A percentile compares a stretch with the other conserved stretches of the same genome.
phyloP scores from a whole-genome alignment of 2,329 filamentous ascomycete genomes.

The Aspergillus thermomutatus region DNA sequence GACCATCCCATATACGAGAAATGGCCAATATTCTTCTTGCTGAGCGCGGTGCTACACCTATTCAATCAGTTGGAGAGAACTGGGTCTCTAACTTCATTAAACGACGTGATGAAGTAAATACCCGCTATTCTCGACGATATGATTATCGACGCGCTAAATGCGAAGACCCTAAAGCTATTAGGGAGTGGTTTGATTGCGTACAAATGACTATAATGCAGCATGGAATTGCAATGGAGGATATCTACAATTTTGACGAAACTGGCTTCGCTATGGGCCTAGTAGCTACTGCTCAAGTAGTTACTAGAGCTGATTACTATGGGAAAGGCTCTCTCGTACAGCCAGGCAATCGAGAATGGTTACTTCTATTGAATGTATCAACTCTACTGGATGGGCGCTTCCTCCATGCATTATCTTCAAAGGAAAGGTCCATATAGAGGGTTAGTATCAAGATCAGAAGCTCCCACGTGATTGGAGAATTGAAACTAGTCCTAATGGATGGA shows the following conservation, averaged over 20 bases:
- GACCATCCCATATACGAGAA: neutral
- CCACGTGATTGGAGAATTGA: too few relatives aligned
- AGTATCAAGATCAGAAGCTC: too few relatives aligned
- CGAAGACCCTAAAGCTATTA: constrained; percentile 3
- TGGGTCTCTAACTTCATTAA: constrained; percentile 7
- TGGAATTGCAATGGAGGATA: constrained; percentile 9
- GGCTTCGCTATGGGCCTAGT: constrained; percentile 12
- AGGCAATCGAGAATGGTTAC: constrained; percentile 16
- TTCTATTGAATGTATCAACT: constrained; percentile 2
- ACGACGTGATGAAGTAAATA: neutral
- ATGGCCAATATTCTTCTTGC: neutral
- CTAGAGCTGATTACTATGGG: neutral
- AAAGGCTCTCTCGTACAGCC: constrained; percentile 8
- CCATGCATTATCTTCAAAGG: neutral
- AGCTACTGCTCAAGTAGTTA: constrained; percentile 4
- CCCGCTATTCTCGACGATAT: constrained; percentile 1
- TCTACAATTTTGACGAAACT: constrained; percentile 17
- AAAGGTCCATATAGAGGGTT: too few relatives aligned
- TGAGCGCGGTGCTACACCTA: neutral
- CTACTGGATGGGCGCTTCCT: too few relatives aligned
- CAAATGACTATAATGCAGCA: constrained; percentile 6
- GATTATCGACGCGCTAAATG: constrained; percentile 2
- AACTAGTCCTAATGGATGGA: too few relatives aligned
- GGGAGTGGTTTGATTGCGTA: constrained; percentile 9
- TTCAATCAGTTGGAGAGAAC: neutral